Evolutionary conservation across 768 basidiomycete genomes (phyloP).

Genomic region (Agaricus sinodeliciosus): DNA sequence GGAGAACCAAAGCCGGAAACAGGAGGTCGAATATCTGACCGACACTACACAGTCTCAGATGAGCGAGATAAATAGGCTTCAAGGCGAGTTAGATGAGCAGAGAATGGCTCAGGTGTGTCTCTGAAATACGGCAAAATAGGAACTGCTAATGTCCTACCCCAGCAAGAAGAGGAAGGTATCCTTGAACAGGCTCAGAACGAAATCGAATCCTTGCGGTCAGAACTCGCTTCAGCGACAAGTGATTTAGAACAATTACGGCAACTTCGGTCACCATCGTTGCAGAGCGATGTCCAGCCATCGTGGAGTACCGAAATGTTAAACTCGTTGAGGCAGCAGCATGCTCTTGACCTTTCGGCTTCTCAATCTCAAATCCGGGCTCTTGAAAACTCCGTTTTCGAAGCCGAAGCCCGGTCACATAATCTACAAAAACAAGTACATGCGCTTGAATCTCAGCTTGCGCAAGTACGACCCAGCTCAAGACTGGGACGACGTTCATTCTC

Average conservation of each 20-base stretch:
- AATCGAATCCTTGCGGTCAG: conserved; percentile 60
- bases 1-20: conserved; percentile 44
- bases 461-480: conserved; percentile 35
- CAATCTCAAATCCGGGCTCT: conserved; percentile 75
- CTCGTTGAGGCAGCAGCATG: conserved; percentile 67
- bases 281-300: conserved; percentile 38
- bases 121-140: background rate
- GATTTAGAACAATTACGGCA: conserved; percentile 58
- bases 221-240: conserved; percentile 55
- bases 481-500: conserved; percentile 40
- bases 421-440: conserved; percentile 60
- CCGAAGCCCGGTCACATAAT: conserved; percentile 59
- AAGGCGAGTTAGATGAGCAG: conserved; percentile 45
- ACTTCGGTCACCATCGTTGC: conserved; percentile 32
- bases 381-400: conserved; percentile 67
- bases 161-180: conserved; percentile 60
- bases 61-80: conserved; percentile 48
- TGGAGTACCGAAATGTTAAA: conserved; percentile 72
- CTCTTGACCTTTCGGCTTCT: conserved; percentile 72
- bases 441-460: conserved; percentile 61
- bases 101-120: conserved; percentile 29
- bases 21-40: conserved; percentile 52
- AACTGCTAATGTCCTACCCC: conserved; percentile 1
- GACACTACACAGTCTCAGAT: conserved; percentile 36
- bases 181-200: conserved; percentile 61